phyloP scores from a whole-genome alignment of 768 basidiomycete genomes.

The Trametes maxima region DNA sequence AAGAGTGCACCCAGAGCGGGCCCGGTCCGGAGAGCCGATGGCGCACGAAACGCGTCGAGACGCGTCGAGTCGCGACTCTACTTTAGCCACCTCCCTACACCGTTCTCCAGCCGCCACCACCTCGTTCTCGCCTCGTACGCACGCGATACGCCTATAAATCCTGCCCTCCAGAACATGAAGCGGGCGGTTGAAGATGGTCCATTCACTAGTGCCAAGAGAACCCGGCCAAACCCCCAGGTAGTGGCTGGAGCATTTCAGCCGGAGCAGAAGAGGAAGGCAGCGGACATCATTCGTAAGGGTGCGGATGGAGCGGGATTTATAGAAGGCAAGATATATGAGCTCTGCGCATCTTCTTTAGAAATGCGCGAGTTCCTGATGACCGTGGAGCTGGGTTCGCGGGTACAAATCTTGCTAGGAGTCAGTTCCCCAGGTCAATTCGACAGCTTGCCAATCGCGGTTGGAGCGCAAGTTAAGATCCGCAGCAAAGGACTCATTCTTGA shows the following conservation, averaged over 20 bases:
- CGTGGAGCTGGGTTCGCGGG: constrained; percentile 27
- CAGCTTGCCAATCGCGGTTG: constrained; percentile 42
- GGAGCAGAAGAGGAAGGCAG: constrained; percentile 5
- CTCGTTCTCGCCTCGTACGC: not conserved
- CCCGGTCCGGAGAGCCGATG: constrained; percentile 2
- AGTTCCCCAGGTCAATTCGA: constrained; percentile 33
- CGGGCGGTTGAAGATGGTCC: not conserved
- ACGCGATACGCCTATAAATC: not conserved
- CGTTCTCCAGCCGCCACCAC: not conserved
- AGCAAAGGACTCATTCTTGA: constrained; percentile 47
- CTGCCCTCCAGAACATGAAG: not conserved
- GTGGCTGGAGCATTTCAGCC: constrained; percentile 6
- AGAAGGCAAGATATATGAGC: constrained; percentile 37
- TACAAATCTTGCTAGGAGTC: constrained; percentile 44
- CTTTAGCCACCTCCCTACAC: not conserved
- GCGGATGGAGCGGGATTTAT: constrained; percentile 43
- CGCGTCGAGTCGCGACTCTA: not conserved
- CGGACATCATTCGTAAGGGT: constrained; percentile 36
- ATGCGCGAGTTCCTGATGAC: constrained; percentile 27
- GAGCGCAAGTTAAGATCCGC: constrained; percentile 48
- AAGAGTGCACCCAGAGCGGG: not conserved
- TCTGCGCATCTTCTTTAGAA: not conserved
- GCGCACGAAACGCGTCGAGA: constrained; percentile 14
- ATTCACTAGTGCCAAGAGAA: not conserved
- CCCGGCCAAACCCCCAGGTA: constrained; percentile 3